Evolutionary conservation across 176 grass and related monocot species (phyloP).

Genomic region (Cocos nucifera): DNA sequence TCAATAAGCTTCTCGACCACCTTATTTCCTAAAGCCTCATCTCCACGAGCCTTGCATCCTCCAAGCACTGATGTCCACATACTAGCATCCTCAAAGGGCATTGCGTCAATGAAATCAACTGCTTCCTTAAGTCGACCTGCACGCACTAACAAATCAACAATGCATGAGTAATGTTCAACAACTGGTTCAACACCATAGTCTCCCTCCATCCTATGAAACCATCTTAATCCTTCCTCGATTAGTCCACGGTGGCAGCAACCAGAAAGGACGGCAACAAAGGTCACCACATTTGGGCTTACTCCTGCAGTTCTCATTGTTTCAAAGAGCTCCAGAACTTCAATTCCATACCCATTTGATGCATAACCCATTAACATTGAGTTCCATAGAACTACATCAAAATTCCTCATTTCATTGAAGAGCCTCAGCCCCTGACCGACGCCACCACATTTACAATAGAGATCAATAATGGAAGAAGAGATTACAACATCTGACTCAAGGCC

Average conservation of each 20-base stretch:
- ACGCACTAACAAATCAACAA: constrained; percentile 50
- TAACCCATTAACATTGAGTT: constrained; percentile 73
- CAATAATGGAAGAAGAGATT: constrained; percentile 44
- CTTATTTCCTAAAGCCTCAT: constrained; percentile 34
- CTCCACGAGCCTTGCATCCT: constrained; percentile 58
- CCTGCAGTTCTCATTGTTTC: constrained; percentile 33
- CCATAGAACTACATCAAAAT: constrained; percentile 39
- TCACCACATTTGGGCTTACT: constrained; percentile 38
- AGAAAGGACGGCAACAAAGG: constrained; percentile 60
- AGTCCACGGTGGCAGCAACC: constrained; percentile 59
- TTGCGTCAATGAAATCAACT: constrained; percentile 59
- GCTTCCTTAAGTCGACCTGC: constrained; percentile 53
- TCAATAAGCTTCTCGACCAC: constrained; percentile 31
- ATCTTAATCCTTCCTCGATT: constrained; percentile 50
- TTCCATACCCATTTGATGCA: constrained; percentile 65
- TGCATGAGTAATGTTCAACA: constrained; percentile 57
- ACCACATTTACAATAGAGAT: constrained; percentile 75
- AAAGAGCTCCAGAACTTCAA: constrained; percentile 38
- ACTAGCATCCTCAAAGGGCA: constrained; percentile 54
- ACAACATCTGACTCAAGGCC: constrained; percentile 37
- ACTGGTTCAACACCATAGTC: constrained; percentile 37
- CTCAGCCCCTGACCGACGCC: constrained; percentile 32
- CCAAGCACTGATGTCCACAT: constrained; percentile 55
- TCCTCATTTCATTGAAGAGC: constrained; percentile 26
- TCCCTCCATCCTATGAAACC: constrained; percentile 53